Base-by-base conservation (phyloP, 1,284 basidiomycete genomes). In the Tilletia indica region DNA sequence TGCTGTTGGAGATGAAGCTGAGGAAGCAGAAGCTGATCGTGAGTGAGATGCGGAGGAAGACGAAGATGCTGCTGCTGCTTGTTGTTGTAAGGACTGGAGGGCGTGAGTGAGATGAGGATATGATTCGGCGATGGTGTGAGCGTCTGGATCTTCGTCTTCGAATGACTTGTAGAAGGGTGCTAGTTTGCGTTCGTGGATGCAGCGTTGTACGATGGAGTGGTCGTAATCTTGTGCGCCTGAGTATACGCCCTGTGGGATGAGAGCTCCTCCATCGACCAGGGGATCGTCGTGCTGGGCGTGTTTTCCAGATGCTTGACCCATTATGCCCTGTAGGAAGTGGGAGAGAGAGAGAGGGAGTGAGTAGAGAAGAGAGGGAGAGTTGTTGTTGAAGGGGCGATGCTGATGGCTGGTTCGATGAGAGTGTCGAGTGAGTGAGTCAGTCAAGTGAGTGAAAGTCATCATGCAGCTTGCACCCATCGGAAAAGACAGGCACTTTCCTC, bases 151-250 rank as follows among this genome's bases (percentile, higher is more conserved):
- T 82, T 92, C 97, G 76, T 98, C 96, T 81, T 98, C 94, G 39
- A 97, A 87, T 3, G 95, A 94, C 61, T 93, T 89, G 85, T 97
- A 99, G 86, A 98, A 98, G 0, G 97, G 97, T 0, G 94, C 93
- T 36, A 99, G 89, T 81, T 89, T 91, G 82, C 93, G 91, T 75
- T 92, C 90, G 79, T 91, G 87, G 85, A 99, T 95, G 82, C 93
- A 89, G 82, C 92, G 90, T 69, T 92, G 91, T 73, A 97, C 94
- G 73, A 93, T 87, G 72, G 89, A 85, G 80, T 96, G 92, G 83
- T 93, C 92, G 90, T 94, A 99, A 86, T 98, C 95, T 82, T 90
- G 89, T 49, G 89, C 84, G 4, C 82, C 83, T 34, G 84, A 91
- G 86, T 97, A 95, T 71, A 95, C 90, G 82, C 93, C 93, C 83